phyloP scores from a whole-genome alignment of 2,329 filamentous ascomycete species.

The Fusarium azukiicola region DNA sequence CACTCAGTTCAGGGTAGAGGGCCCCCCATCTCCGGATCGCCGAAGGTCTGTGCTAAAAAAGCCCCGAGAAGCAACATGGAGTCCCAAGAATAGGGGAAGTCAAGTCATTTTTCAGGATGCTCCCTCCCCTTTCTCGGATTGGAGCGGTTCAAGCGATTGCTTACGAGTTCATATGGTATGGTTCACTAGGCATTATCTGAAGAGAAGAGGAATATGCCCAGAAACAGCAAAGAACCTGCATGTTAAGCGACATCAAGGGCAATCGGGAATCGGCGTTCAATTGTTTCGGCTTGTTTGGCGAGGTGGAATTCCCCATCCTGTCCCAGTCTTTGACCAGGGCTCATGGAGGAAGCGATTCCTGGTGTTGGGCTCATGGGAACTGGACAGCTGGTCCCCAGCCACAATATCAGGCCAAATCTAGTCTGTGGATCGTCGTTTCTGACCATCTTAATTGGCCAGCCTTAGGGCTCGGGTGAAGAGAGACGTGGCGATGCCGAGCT shows the following conservation, averaged over 20 bases:
- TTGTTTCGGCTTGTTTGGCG: slow-evolving; percentile 3
- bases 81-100: background rate
- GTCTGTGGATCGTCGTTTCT: background rate
- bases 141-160: background rate
- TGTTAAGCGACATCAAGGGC: slow-evolving; percentile 14
- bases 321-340: background rate
- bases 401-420: background rate
- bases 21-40: background rate
- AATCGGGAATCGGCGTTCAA: slow-evolving; percentile 8
- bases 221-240: background rate
- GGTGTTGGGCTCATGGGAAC: background rate
- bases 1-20: background rate
- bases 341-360: background rate
- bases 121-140: background rate
- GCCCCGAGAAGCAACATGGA: background rate
- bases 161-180: no score
- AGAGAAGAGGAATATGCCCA: background rate
- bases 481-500: slow-evolving; percentile 5
- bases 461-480: background rate
- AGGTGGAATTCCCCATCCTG: background rate
- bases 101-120: background rate
- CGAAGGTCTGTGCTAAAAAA: background rate
- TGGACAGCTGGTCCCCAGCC: background rate
- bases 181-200: background rate
- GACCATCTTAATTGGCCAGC: background rate